A percentile compares a stretch with the other conserved stretches of the same genome.
phyloP scores from a whole-genome alignment of 306 rosid genomes.

The Begonia loranthoides region DNA sequence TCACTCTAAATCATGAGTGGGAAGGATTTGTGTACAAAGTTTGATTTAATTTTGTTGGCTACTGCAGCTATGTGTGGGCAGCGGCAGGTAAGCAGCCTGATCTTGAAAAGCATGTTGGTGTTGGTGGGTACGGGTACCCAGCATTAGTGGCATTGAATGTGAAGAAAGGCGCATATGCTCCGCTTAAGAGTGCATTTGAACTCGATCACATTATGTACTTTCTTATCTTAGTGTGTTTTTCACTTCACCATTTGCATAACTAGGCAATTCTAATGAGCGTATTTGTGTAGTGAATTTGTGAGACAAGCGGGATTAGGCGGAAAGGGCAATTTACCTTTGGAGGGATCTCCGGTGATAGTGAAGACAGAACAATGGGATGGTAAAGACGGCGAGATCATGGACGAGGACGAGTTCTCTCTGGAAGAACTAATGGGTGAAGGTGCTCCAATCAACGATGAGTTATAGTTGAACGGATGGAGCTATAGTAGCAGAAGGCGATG shows the following conservation, averaged over 20 bases:
- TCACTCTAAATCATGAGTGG: too few relatives aligned
- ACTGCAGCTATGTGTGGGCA: constrained; percentile 75
- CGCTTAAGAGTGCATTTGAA: constrained; percentile 93
- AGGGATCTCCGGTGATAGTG: constrained; percentile 39
- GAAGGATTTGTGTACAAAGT: too few relatives aligned
- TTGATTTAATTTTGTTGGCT: background rate
- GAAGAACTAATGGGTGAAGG: constrained; percentile 93
- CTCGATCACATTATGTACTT: constrained; percentile 74
- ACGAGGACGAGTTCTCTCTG: constrained; percentile 93
- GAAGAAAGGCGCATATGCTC: constrained; percentile 86
- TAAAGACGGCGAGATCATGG: constrained; percentile 79
- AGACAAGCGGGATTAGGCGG: constrained; percentile 91
- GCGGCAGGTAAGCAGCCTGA: constrained; percentile 91
- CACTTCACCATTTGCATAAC: constrained; percentile 6
- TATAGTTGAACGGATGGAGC: constrained; percentile 16
- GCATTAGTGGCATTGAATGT: constrained; percentile 84
- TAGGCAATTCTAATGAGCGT: constrained; percentile 8
- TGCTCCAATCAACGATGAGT: constrained; percentile 53
- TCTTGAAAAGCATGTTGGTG: constrained; percentile 81
- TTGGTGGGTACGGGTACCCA: constrained; percentile 98
- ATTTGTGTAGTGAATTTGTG: constrained; percentile 54
- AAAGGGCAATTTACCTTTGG: constrained; percentile 74
- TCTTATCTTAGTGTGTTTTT: background rate
- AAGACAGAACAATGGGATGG: constrained; percentile 93
- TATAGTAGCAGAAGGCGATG: background rate